Conservation (phyloP, 345 rosid genomes). For the Pistacia atlantica region DNA sequence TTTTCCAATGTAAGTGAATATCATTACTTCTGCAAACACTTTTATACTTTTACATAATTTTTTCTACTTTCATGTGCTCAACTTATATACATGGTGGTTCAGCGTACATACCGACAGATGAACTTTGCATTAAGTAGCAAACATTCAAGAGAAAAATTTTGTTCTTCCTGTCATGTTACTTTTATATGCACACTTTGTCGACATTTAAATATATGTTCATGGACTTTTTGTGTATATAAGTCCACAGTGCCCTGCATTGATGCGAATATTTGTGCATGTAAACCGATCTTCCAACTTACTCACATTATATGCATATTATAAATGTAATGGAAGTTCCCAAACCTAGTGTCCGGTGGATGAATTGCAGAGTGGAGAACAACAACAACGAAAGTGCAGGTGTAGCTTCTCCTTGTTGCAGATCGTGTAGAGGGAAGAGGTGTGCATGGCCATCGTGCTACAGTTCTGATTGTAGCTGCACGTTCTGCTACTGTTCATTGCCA, state of each 20-base stretch:
- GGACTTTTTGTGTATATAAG: background rate
- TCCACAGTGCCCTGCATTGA: constrained; percentile 11
- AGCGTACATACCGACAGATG: background rate
- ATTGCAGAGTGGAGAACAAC: constrained; percentile 30
- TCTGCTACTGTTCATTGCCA: constrained; percentile 33
- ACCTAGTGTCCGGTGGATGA: constrained; percentile 19
- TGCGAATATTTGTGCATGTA: background rate
- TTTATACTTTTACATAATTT: background rate
- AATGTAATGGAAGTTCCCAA: constrained; percentile 16
- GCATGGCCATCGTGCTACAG: constrained; percentile 45
- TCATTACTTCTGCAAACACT: background rate
- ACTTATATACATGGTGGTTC: background rate
- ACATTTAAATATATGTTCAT: background rate
- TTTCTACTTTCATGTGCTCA: background rate
- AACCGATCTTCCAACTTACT: background rate
- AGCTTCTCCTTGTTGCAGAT: constrained; percentile 18
- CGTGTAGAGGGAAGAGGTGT: constrained; percentile 28
- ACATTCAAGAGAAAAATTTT: background rate
- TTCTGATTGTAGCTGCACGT: constrained; percentile 40
- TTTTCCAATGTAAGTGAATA: constrained; percentile 57
- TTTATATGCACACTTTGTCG: background rate
- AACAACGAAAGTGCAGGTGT: constrained; percentile 22
- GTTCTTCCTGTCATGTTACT: constrained; percentile 1
- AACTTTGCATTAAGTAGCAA: background rate
- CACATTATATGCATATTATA: constrained; percentile 4